Evolutionary conservation across 768 basidiomycete genomes (phyloP), one percentile per base, ranked within the genome.

Genomic region (Lactarius sanguifluus): DNA sequence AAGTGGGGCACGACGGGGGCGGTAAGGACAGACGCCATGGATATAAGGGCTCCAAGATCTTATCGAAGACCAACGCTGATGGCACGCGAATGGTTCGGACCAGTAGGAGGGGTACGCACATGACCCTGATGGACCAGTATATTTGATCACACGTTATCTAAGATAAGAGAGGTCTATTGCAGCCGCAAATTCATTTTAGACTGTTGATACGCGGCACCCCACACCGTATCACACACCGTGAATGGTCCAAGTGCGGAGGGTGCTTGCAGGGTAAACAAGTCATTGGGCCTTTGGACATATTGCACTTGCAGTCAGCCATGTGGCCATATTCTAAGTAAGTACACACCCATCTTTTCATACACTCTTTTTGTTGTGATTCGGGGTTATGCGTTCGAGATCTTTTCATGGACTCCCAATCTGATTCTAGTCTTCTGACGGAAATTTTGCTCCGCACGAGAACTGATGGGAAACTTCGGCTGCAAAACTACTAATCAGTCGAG

Each of bases 41-140:
- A 43, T 67, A 52, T 67, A 59, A 57, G 16, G 52, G n/a, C 34
- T 16, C n/a, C 13, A 20, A 32, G 47, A 30, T 12, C 57, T 50
- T 25, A 50, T 59, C 16, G 36, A 43, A 34, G 25, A 28, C 56
- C 30, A 30, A 32, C 18, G 1, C n/a, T 20, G 16, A 8, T 23
- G 13, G 20, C 30, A 25, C 52, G 41, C 30, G 34, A 30, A 18
- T 28, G 57, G 15, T 59, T 28, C 50, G 61, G 50, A 58, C 50
- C 28, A 59, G 34, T 28, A 43, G 23, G 13, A 20, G 34, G 41
- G 28, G 40, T 18, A 41, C 36, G 40, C 30, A 36, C 28, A 20
- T 65, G 64, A 40, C 8, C n/a, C 54, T 10, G 38, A 47, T 13
- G 28, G 36, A 54, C 9, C 3, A 15, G 38, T 41, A 16, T 4